A percentile compares a stretch with the other conserved stretches of the same genome.
Evolutionary conservation across 2,329 filamentous ascomycete species (phyloP).

Genomic region (Lachnellula suecica): DNA sequence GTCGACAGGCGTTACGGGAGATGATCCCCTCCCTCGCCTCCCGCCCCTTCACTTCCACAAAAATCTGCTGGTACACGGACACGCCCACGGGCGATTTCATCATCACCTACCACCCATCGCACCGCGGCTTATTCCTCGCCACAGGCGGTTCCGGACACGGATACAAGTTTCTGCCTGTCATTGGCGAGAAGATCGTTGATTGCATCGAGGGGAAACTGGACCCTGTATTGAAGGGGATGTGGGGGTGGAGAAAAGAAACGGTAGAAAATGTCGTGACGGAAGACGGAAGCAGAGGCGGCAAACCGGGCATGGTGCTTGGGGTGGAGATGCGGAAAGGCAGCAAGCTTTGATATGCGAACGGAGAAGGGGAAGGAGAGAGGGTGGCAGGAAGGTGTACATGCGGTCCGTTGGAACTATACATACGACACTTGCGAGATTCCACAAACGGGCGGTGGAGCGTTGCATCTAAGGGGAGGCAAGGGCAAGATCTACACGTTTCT

Average conservation of each 20-base stretch:
- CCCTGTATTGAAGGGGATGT: conserved; percentile 49
- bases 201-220: conserved; percentile 36
- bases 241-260: conserved; percentile 47
- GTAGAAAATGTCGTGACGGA: conserved; percentile 28
- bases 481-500: too few relatives aligned
- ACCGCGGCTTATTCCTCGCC: conserved; percentile 46
- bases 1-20: conserved; percentile 28
- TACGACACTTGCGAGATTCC: too few relatives aligned
- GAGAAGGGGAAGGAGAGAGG: background rate
- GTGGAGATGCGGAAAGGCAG: conserved; percentile 24
- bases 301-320: conserved; percentile 25
- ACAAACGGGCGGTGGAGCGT: too few relatives aligned
- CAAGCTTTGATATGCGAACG: conserved; percentile 1
- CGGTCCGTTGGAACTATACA: too few relatives aligned
- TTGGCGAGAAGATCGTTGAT: conserved; percentile 44
- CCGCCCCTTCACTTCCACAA: conserved; percentile 48
- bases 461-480: too few relatives aligned
- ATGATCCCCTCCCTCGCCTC: conserved; percentile 55
- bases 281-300: conserved; percentile 31
- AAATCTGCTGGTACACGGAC: conserved; percentile 66
- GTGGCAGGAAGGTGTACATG: too few relatives aligned
- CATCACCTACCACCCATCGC: conserved; percentile 52
- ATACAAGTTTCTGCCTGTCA: conserved; percentile 50
- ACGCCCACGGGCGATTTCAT: conserved; percentile 64
- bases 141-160: conserved; percentile 49